Base-by-base conservation (phyloP, 2,329 filamentous ascomycete species). In the Biscogniauxia marginata region DNA sequence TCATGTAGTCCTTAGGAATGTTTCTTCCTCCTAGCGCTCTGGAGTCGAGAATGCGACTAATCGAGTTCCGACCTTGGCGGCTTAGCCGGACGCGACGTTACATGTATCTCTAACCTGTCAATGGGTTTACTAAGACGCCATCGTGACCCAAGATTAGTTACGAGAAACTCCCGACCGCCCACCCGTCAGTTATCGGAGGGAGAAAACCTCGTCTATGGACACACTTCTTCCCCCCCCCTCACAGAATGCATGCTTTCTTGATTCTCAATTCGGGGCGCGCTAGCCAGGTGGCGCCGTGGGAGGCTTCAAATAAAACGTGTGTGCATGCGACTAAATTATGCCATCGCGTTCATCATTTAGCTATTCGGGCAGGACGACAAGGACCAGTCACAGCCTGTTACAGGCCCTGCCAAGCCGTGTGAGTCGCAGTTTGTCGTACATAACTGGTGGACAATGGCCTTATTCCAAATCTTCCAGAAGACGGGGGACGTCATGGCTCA, bases 1-100 rank as follows among this genome's bases (percentile, higher is more conserved):
- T 22, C 24, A 30, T 43, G 16, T 39, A 11, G 43, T 39, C n/a
- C 9, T 4, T n/a, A n/a, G 30, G 13, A 39, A 39, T 3, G 30
- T 9, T 16, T 39, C 30, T 16, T 16, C 30, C 30, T 6, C 30
- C 11, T 46, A 52, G 49, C 57, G 51, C 52, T 48, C 46, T 24
- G 23, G 39, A 8, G 46, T 20, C 47, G 55, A 39, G n/a, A 7
- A 4, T 16, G 11, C 13, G 30, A 16, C 30, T 16, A 16, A 16
- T 39, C 13, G 30, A 34, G 24, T 25, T 13, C 30, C 30, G 9
- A 39, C n/a, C 30, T 16, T 39, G n/a, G 30, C 45, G 13, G 9
- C 7, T 18, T n/a, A 18, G 46, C 23, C 52, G 43, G 49, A 61
- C 56, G 46, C 57, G 61, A 60, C 59, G 59, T 63, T 62, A 60